phyloP scores from a whole-genome alignment of 1,284 basidiomycete species.

The Golubevia sp. region DNA sequence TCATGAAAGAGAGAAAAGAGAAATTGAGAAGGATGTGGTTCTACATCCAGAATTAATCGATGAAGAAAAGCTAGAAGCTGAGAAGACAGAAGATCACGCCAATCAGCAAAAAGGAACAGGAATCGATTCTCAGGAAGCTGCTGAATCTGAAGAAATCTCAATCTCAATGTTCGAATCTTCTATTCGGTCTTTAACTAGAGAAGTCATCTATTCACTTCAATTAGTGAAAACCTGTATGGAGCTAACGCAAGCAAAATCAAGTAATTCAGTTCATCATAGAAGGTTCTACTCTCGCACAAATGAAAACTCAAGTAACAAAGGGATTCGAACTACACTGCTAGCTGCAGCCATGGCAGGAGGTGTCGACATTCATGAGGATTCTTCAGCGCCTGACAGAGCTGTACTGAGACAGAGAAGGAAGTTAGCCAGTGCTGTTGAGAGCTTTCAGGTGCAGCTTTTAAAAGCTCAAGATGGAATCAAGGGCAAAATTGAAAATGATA shows the following conservation, averaged over 20 bases:
- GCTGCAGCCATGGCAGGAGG: not conserved
- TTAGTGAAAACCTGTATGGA: constrained; percentile 13
- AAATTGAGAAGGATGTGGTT: not conserved
- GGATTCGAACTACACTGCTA: not conserved
- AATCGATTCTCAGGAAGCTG: no score
- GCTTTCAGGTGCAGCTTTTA: not conserved
- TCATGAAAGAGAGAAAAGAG: not conserved
- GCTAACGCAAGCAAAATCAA: constrained; percentile 7
- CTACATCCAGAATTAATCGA: not conserved
- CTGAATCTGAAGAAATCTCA: not conserved
- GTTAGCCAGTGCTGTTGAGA: not conserved
- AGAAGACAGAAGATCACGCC: not conserved
- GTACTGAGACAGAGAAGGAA: not conserved
- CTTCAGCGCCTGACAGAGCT: not conserved
- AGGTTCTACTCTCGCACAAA: no score
- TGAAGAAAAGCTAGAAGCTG: not conserved
- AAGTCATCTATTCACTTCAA: constrained; percentile 14
- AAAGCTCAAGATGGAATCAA: not conserved
- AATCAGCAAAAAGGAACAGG: not conserved
- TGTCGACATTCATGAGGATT: not conserved
- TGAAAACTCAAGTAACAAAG: no score
- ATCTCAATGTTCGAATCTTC: constrained; percentile 6
- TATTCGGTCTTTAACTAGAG: constrained; percentile 13
- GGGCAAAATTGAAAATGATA: not conserved
- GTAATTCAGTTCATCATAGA: not conserved